These are phyloP conservation scores for Gossypium arboreum DNA, from an alignment of 345 rosid species.

Conservation along the genomic window DNA sequence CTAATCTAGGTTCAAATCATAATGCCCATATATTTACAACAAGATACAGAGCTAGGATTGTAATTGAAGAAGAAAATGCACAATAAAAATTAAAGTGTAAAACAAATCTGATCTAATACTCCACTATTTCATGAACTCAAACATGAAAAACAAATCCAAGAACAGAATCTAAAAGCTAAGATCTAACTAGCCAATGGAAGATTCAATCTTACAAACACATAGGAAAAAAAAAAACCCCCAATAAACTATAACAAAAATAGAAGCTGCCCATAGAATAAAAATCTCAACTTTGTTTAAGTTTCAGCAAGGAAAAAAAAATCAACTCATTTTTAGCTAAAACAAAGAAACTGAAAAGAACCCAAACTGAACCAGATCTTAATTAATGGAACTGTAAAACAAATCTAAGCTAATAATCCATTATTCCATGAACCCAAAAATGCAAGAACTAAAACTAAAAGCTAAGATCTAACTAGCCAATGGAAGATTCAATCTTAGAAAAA, in stretches of 20 bases:
- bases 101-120: neutral
- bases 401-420: neutral
- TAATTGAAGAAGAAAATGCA: neutral
- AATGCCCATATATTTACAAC: neutral
- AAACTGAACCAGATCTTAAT: neutral
- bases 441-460: neutral
- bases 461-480: conserved; percentile 4
- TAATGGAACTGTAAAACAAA: neutral
- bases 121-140: neutral
- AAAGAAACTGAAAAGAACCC: neutral
- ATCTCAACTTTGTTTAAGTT: neutral
- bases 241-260: neutral
- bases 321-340: neutral
- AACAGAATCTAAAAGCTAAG: neutral
- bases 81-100: neutral
- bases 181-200: neutral
- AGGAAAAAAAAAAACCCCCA: neutral
- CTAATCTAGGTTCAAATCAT: neutral
- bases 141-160: neutral
- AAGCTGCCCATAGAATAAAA: neutral
- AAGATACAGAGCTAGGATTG: neutral
- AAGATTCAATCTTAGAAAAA: neutral
- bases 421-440: neutral
- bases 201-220: neutral
- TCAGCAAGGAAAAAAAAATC: neutral